phyloP scores from a whole-genome alignment of 345 rosid species.

The Luvunga scandens region DNA sequence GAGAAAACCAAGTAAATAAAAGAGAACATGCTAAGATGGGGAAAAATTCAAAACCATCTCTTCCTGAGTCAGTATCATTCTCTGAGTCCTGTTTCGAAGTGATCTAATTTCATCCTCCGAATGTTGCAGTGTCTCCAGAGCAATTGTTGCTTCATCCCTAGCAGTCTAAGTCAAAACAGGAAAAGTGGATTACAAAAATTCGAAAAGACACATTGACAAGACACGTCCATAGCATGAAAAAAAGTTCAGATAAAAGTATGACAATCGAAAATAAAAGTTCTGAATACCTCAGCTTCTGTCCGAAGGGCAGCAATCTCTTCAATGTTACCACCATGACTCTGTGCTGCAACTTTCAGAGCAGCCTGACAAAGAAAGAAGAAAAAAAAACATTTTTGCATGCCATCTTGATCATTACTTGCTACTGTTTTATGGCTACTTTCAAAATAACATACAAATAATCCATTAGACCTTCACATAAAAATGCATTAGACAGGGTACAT shows the following conservation, averaged over 20 bases:
- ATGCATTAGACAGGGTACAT: no score
- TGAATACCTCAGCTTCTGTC: constrained; percentile 72
- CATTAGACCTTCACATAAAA: no score
- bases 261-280: constrained; percentile 3
- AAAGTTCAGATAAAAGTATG: constrained; percentile 9
- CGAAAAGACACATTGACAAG: background rate
- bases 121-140: constrained; percentile 64
- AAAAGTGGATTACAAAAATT: constrained; percentile 6
- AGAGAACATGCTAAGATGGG: constrained; percentile 7
- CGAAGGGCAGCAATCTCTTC: constrained; percentile 56
- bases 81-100: constrained; percentile 63
- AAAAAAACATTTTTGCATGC: background rate
- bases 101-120: constrained; percentile 55
- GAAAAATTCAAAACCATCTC: constrained; percentile 66
- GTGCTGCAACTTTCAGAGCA: constrained; percentile 60
- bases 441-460: background rate
- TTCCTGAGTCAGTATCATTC: constrained; percentile 76
- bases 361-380: constrained; percentile 51
- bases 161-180: constrained; percentile 46
- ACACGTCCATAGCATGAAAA: background rate
- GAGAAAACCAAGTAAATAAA: constrained; percentile 9
- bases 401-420: background rate
- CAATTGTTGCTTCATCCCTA: constrained; percentile 66
- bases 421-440: constrained; percentile 5
- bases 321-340: constrained; percentile 43